phyloP scores from a whole-genome alignment of 2,329 filamentous ascomycete species.

The Ophiostoma tasmaniense region DNA sequence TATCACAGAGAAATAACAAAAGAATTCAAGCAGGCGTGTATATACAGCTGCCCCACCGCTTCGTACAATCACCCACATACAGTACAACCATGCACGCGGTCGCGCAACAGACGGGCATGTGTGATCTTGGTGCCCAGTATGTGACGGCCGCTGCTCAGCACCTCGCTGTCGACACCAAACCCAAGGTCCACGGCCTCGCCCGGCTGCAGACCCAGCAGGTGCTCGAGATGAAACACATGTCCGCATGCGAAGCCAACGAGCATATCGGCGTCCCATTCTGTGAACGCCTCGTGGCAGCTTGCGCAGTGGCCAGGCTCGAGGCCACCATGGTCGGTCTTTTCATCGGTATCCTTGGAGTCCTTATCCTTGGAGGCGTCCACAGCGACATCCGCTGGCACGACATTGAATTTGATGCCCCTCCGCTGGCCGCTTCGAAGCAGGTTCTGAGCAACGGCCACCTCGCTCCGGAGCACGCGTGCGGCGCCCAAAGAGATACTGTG shows the following conservation, averaged over 20 bases:
- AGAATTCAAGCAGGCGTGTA: neutral
- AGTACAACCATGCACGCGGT: constrained; percentile 60
- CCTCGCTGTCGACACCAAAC: constrained; percentile 35
- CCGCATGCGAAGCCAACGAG: constrained; percentile 75
- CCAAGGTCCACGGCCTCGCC: constrained; percentile 32
- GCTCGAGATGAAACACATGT: constrained; percentile 70
- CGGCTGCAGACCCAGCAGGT: constrained; percentile 51
- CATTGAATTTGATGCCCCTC: constrained; percentile 82
- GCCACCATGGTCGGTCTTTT: constrained; percentile 17
- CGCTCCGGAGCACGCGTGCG: constrained; percentile 74
- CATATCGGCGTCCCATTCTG: constrained; percentile 58
- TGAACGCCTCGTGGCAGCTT: constrained; percentile 47
- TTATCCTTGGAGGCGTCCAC: constrained; percentile 23
- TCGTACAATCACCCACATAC: constrained; percentile 35
- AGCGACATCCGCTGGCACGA: constrained; percentile 35
- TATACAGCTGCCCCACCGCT: neutral
- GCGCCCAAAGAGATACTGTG: constrained; percentile 86
- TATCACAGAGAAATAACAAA: neutral
- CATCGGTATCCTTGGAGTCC: neutral
- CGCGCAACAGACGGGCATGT: constrained; percentile 68
- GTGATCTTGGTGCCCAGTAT: constrained; percentile 82
- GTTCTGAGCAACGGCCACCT: constrained; percentile 78
- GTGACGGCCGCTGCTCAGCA: constrained; percentile 38
- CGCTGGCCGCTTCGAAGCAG: constrained; percentile 70
- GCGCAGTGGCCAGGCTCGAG: constrained; percentile 50